Evolutionary conservation across 2,329 filamentous ascomycete genomes (phyloP).

Genomic region (Nemania abortiva): DNA sequence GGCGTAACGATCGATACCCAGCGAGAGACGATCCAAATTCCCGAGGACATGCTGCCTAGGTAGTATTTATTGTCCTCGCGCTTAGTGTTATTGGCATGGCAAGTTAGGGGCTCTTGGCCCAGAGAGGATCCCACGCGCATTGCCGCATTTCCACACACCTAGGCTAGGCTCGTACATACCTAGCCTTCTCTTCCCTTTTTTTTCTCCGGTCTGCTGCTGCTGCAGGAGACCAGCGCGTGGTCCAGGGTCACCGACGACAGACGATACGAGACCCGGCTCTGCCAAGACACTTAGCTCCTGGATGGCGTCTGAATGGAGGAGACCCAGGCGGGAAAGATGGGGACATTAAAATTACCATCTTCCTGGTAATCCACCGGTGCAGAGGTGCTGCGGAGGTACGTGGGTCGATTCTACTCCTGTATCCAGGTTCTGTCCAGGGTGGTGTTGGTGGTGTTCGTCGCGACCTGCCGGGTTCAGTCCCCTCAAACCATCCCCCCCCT

Average conservation of each 20-base stretch:
- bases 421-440: constrained; percentile 5
- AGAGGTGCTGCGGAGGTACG: too few species aligned
- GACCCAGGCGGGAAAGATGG: constrained; percentile 19
- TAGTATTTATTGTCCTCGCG: constrained; percentile 35
- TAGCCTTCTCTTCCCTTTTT: constrained; percentile 19
- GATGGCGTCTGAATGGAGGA: constrained; percentile 13
- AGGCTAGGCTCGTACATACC: constrained; percentile 15
- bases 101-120: constrained; percentile 30
- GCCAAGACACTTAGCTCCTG: constrained; percentile 30
- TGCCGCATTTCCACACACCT: constrained; percentile 36
- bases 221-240: constrained; percentile 22
- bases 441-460: too few species aligned
- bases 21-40: constrained; percentile 34
- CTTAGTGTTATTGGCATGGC: constrained; percentile 30
- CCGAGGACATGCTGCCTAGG: constrained; percentile 20
- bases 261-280: constrained; percentile 31
- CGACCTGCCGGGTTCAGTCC: constrained; percentile 26
- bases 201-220: constrained; percentile 27
- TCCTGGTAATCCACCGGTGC: constrained; percentile 15
- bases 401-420: constrained; percentile 25
- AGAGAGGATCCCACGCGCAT: constrained; percentile 28
- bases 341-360: constrained; percentile 36
- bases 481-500: constrained; percentile 24
- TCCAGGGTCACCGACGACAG: constrained; percentile 20
- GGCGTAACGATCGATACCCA: constrained; percentile 32